A percentile compares a stretch with the other conserved stretches of the same genome.
Conservation (phyloP, 163 green algal species). For the Volvox carteri region DNA sequence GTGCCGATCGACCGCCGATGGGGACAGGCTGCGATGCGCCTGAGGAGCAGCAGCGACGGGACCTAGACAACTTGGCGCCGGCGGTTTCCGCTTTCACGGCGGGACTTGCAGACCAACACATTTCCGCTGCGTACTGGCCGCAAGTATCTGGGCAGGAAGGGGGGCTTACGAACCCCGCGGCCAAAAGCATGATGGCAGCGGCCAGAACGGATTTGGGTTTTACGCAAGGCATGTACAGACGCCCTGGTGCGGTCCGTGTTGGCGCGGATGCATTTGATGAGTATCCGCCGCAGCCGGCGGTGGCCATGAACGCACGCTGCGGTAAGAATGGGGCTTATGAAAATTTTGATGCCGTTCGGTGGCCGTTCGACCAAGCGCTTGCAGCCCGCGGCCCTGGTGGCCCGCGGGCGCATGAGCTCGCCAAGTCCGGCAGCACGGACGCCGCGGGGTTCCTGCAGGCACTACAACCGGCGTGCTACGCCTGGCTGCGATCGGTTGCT, state of each 20-base stretch:
- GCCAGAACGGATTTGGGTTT: neutral
- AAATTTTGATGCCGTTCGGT: neutral
- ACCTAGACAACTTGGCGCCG: too few relatives aligned
- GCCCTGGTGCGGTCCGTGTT: too few relatives aligned
- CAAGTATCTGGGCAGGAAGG: neutral
- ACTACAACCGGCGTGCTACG: neutral
- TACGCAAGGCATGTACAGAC: neutral
- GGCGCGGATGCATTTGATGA: neutral
- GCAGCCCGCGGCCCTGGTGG: neutral
- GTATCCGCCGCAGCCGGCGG: neutral
- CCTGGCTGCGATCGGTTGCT: slow-evolving; percentile 31
- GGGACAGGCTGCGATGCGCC: neutral
- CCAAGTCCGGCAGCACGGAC: neutral
- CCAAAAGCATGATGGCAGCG: neutral
- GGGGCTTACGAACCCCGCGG: neutral
- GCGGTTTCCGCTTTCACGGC: too few relatives aligned
- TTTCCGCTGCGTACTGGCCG: too few relatives aligned
- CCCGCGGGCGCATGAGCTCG: too few relatives aligned
- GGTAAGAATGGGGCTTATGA: neutral
- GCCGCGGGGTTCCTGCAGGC: neutral
- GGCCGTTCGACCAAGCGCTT: slow-evolving; percentile 9
- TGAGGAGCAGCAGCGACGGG: neutral
- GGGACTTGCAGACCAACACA: too few relatives aligned
- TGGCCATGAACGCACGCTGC: neutral
- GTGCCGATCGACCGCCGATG: neutral